Conservation (phyloP, 805 yeast species). For the Ogataea corticis region DNA sequence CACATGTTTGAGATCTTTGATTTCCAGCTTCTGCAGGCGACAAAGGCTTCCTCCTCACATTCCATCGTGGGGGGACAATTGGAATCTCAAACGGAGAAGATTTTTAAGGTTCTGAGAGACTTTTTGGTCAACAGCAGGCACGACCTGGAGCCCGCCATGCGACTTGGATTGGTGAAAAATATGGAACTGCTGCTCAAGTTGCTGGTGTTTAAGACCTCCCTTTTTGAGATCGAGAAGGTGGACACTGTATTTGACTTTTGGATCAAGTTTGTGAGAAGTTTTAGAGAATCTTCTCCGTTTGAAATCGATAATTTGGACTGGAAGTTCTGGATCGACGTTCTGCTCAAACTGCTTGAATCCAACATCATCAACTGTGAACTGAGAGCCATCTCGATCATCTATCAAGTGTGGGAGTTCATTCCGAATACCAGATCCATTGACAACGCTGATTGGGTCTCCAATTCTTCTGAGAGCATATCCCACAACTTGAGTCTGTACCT, state of each 20-base stretch:
- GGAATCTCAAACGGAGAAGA: constrained; percentile 32
- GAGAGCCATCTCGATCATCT: constrained; percentile 63
- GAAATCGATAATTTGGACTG: constrained; percentile 50
- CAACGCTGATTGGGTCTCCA: constrained; percentile 39
- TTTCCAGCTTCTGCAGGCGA: constrained; percentile 23
- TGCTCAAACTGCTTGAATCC: constrained; percentile 58
- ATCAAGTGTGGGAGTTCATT: constrained; percentile 71
- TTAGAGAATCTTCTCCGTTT: constrained; percentile 14
- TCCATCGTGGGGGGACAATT: constrained; percentile 2
- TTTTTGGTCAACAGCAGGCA: constrained; percentile 32
- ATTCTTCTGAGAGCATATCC: constrained; percentile 43
- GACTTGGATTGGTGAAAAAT: constrained; percentile 22
- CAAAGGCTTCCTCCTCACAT: constrained; percentile 6
- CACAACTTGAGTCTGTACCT: constrained; percentile 56
- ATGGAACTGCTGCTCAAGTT: constrained; percentile 28
- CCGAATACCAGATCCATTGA: constrained; percentile 37
- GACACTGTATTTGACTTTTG: constrained; percentile 27
- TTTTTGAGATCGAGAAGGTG: constrained; percentile 26
- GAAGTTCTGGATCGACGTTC: constrained; percentile 73
- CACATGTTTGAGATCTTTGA: constrained; percentile 45
- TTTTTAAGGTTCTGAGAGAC: constrained; percentile 39
- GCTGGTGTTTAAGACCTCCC: constrained; percentile 23
- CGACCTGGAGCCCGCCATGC: constrained; percentile 29
- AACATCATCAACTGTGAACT: constrained; percentile 63
- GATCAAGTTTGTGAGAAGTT: constrained; percentile 25